These are phyloP conservation scores for Rhipidocladum racemiflorum DNA, from an alignment of 176 grass and related monocot species.

Conservation along the genomic window DNA sequence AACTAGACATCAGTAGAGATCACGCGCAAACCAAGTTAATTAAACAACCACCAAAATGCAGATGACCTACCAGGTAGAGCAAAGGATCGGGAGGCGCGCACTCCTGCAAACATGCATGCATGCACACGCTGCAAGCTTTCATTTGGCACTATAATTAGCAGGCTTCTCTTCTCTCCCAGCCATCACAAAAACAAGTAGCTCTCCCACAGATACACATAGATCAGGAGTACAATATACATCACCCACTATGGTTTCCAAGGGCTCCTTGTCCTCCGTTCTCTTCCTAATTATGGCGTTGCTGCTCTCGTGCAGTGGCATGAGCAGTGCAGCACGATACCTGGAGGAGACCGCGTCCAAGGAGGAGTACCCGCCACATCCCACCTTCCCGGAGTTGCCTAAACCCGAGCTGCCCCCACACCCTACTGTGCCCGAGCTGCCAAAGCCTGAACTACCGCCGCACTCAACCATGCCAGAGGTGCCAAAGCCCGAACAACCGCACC, in stretches of 20 bases:
- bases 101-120: neutral
- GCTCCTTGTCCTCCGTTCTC: neutral
- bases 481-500: neutral
- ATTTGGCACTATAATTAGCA: neutral
- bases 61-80: neutral
- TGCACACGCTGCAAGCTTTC: neutral
- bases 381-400: neutral
- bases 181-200: neutral
- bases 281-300: neutral
- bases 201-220: neutral
- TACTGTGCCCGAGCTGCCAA: neutral
- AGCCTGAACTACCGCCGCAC: neutral
- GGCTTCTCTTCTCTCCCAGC: neutral
- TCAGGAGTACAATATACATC: neutral
- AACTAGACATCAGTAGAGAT: neutral
- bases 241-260: neutral
- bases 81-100: neutral
- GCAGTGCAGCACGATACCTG: neutral
- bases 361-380: neutral
- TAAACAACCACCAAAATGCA: neutral
- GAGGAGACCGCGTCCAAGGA: neutral
- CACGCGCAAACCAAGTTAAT: neutral
- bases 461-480: neutral
- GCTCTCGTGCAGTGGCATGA: neutral
- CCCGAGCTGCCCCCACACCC: neutral